Percentiles rank a stretch among this genome's conserved stretches.
phyloP scores from a whole-genome alignment of 2,329 filamentous ascomycete species.

The Periconia sp. region DNA sequence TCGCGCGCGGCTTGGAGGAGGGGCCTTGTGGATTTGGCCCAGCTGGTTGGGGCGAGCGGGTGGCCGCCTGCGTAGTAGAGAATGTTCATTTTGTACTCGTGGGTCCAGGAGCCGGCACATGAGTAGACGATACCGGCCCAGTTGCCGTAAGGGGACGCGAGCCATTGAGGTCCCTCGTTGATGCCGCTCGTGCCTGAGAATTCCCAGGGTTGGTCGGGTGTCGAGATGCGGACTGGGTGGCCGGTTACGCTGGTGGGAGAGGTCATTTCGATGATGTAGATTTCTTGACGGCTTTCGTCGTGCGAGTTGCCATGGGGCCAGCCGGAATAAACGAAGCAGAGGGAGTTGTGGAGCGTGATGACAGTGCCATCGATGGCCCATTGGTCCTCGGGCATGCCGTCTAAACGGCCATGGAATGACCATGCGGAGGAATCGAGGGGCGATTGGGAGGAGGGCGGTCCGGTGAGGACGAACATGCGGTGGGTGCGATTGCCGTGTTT shows the following conservation, averaged over 20 bases:
- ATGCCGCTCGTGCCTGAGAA: slow-evolving; percentile 44
- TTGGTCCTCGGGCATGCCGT: slow-evolving; percentile 45
- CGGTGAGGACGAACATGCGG: slow-evolving; percentile 50
- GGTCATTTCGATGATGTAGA: slow-evolving; percentile 47
- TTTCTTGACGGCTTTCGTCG: slow-evolving; percentile 45
- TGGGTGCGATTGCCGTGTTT: slow-evolving; percentile 48
- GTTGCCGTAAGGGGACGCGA: slow-evolving; percentile 36
- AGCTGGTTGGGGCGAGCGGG: slow-evolving; percentile 40
- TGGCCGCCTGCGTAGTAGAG: slow-evolving; percentile 45
- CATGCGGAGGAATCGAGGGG: slow-evolving; percentile 37
- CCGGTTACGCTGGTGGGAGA: slow-evolving; percentile 39
- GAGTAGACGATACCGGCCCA: slow-evolving; percentile 52
- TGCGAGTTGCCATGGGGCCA: slow-evolving; percentile 44
- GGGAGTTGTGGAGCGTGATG: slow-evolving; percentile 38
- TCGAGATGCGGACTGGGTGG: slow-evolving; percentile 44
- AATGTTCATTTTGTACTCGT: slow-evolving; percentile 53
- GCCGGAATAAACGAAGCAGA: slow-evolving; percentile 51
- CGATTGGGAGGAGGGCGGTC: slow-evolving; percentile 37
- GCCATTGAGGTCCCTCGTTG: slow-evolving; percentile 49
- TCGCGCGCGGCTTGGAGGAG: slow-evolving; percentile 41
- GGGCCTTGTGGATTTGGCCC: slow-evolving; percentile 44
- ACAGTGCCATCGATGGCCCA: slow-evolving; percentile 54
- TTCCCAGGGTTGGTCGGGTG: slow-evolving; percentile 46
- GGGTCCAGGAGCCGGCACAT: slow-evolving; percentile 51
- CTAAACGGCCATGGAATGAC: slow-evolving; percentile 47